phyloP scores from a whole-genome alignment of 352 stramenopile genomes.

The Globisporangium cystogenes region DNA sequence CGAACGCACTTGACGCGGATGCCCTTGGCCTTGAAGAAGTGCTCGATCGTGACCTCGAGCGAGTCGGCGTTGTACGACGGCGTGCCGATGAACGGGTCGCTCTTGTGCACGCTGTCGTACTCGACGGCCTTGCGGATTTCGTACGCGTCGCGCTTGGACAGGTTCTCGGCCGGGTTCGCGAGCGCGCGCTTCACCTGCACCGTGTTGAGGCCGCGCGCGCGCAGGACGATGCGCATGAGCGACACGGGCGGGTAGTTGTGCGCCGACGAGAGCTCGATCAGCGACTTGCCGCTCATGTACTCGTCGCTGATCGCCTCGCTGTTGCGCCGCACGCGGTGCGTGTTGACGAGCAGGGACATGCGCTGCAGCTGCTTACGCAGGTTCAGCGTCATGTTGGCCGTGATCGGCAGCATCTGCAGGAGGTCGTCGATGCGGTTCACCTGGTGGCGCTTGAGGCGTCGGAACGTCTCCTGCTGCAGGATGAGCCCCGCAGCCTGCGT shows the following conservation, averaged over 20 bases:
- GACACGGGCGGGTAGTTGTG: conserved; percentile 84
- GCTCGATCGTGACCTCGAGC: conserved; percentile 64
- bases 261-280: conserved; percentile 66
- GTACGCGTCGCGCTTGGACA: conserved; percentile 65
- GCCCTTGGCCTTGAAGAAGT: conserved; percentile 63
- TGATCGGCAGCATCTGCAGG: conserved; percentile 82
- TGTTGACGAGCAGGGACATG: conserved; percentile 85
- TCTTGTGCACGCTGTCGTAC: conserved; percentile 84
- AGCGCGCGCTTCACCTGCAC: conserved; percentile 59
- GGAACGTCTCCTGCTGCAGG: conserved; percentile 82
- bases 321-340: conserved; percentile 67
- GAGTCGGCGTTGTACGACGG: conserved; percentile 70
- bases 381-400: conserved; percentile 85
- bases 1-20: conserved; percentile 70
- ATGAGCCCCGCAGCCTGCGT: conserved; percentile 76
- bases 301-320: conserved; percentile 52
- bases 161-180: conserved; percentile 30
- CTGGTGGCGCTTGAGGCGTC: conserved; percentile 72
- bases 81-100: conserved; percentile 68
- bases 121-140: conserved; percentile 65
- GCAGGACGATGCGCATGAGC: conserved; percentile 78
- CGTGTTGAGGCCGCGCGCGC: conserved; percentile 54
- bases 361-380: conserved; percentile 80
- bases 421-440: conserved; percentile 80
- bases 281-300: conserved; percentile 64